Conservation (phyloP, 495 filamentous ascomycete species). For the Aspergillus funiculosus region DNA sequence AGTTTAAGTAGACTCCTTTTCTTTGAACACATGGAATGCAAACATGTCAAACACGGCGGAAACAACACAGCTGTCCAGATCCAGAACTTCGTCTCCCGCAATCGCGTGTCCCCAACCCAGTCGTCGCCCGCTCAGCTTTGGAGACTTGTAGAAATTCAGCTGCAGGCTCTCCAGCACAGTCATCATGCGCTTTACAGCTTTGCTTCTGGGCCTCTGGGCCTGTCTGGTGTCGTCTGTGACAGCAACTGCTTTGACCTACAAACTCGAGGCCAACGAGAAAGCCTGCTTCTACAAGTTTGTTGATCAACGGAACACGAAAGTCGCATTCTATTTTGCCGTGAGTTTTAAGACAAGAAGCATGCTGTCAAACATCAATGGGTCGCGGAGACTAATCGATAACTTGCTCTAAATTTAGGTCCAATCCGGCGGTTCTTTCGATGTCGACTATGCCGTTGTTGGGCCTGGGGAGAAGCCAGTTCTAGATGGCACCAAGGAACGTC, state of each 20-base stretch:
- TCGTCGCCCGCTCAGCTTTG: no score
- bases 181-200: slow-evolving; percentile 38
- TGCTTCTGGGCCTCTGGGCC: slow-evolving; percentile 56
- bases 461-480: slow-evolving; percentile 78
- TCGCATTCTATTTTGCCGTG: slow-evolving; percentile 99
- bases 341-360: no score
- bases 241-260: slow-evolving; percentile 92
- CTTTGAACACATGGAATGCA: no score
- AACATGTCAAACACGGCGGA: slow-evolving; percentile 34
- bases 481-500: slow-evolving; percentile 85
- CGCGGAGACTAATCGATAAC: no score
- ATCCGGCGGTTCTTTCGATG: slow-evolving; percentile 92
- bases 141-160: slow-evolving; percentile 13
- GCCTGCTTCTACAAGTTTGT: slow-evolving; percentile 89
- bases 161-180: slow-evolving; percentile 11
- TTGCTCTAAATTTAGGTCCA: slow-evolving; percentile 59
- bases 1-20: no score
- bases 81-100: slow-evolving; percentile 30
- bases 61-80: slow-evolving; percentile 36
- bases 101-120: slow-evolving; percentile 13
- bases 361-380: no score
- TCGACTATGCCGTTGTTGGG: slow-evolving; percentile 84
- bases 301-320: slow-evolving; percentile 65
- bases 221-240: slow-evolving; percentile 53
- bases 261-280: slow-evolving; percentile 82